Evolutionary conservation across 2,329 filamentous ascomycete genomes (phyloP).

Genomic region (Verruconis gallopava): DNA sequence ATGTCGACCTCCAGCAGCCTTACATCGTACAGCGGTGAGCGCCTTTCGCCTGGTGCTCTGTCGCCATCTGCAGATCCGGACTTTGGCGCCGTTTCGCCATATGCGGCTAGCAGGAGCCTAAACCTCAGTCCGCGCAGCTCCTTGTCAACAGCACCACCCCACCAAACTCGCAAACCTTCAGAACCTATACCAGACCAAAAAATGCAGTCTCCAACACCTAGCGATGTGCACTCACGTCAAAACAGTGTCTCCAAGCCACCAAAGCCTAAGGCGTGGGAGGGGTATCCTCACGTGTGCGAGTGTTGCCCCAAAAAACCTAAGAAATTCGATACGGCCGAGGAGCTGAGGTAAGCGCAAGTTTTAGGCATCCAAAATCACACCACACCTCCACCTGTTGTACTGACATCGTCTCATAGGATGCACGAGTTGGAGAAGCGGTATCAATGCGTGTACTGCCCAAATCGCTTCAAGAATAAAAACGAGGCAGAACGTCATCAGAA

Average conservation of each 20-base stretch:
- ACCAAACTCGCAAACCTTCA: slow-evolving; percentile 28
- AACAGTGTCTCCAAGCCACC: slow-evolving; percentile 30
- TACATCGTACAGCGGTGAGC: slow-evolving; percentile 51
- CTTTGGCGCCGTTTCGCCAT: slow-evolving; percentile 39
- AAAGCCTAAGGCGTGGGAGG: slow-evolving; percentile 37
- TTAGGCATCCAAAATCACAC: background rate
- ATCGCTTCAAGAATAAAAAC: slow-evolving; percentile 98
- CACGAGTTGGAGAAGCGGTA: slow-evolving; percentile 97
- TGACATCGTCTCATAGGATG: slow-evolving; percentile 40
- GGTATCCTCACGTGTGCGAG: slow-evolving; percentile 57
- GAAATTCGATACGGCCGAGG: slow-evolving; percentile 76
- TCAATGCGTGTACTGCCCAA: slow-evolving; percentile 80
- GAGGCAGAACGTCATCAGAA: slow-evolving; percentile 95
- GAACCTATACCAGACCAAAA: slow-evolving; percentile 25
- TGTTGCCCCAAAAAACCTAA: slow-evolving; percentile 97
- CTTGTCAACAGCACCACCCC: slow-evolving; percentile 25
- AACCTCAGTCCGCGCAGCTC: slow-evolving; percentile 28
- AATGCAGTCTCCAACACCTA: slow-evolving; percentile 30
- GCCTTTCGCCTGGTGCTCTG: slow-evolving; percentile 45
- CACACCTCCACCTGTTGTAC: background rate
- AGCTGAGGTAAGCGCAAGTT: slow-evolving; percentile 56
- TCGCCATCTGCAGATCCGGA: slow-evolving; percentile 46
- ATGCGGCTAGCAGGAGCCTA: slow-evolving; percentile 35
- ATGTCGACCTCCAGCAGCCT: slow-evolving; percentile 52
- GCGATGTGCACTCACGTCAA: slow-evolving; percentile 32